A percentile compares a stretch with the other conserved stretches of the same genome.
These are phyloP conservation scores for Tulasnella sp. DNA, from an alignment of 768 basidiomycete genomes.

Conservation along the genomic window DNA sequence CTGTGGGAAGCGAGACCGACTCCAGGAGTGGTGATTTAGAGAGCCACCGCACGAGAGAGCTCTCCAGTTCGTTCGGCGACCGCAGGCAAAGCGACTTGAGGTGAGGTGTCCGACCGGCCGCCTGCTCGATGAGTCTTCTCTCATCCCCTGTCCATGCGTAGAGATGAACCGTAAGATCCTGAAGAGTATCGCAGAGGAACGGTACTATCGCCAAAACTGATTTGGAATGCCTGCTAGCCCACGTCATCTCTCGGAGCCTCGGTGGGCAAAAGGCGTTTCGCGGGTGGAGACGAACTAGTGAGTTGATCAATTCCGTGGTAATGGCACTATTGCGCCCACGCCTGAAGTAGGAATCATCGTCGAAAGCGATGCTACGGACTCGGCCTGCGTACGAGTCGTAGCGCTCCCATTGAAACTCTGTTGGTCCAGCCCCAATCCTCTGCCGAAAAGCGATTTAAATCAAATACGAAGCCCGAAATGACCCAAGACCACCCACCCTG, in stretches of 20 bases:
- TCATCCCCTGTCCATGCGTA: too few species aligned
- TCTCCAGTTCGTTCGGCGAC: too few species aligned
- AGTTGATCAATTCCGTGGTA: neutral
- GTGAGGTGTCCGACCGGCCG: too few species aligned
- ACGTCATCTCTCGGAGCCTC: neutral
- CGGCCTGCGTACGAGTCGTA: constrained; percentile 1
- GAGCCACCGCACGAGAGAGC: neutral
- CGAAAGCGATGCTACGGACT: neutral
- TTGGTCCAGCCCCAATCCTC: too few species aligned
- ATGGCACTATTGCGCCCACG: neutral
- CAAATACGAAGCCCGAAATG: too few species aligned
- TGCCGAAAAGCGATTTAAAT: neutral
- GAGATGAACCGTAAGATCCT: too few species aligned
- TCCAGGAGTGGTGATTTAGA: neutral
- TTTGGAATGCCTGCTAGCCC: neutral
- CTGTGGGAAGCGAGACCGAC: neutral
- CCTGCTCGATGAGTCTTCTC: too few species aligned
- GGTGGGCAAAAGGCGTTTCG: neutral
- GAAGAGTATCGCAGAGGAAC: neutral
- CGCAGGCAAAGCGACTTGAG: too few species aligned
- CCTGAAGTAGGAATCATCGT: neutral
- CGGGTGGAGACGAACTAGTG: neutral
- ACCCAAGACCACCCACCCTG: too few species aligned
- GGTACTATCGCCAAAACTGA: neutral
- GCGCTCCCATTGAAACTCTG: neutral